Evolutionary conservation across 257 asterid genomes (phyloP).

Genomic region (Cinchona pubescens): DNA sequence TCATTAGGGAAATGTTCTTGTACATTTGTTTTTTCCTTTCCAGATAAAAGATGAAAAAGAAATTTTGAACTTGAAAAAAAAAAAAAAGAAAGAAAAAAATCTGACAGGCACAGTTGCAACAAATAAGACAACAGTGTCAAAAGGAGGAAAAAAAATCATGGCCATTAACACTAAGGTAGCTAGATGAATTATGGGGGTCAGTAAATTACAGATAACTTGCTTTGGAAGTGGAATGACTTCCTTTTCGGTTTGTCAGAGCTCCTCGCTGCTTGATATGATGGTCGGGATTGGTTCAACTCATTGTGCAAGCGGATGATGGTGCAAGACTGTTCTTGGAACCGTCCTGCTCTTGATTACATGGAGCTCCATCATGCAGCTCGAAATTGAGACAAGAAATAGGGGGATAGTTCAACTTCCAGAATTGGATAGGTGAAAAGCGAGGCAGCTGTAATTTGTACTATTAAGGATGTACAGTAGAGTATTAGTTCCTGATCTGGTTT

Average conservation of each 20-base stretch:
- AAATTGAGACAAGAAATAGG: conserved; percentile 34
- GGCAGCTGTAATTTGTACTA: too few species aligned
- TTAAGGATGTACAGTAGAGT: conserved; percentile 14
- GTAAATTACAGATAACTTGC: not conserved
- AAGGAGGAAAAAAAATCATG: not conserved
- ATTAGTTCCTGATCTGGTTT: not conserved
- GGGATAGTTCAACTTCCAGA: not conserved
- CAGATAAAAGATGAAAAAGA: not conserved
- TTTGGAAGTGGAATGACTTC: not conserved
- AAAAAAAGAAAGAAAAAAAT: not conserved
- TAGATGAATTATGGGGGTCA: not conserved
- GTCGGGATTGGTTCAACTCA: conserved; percentile 79
- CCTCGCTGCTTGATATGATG: conserved; percentile 73
- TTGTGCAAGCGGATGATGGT: conserved; percentile 88
- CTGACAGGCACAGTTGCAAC: too few species aligned
- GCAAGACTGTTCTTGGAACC: conserved; percentile 99
- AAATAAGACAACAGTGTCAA: too few species aligned
- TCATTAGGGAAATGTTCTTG: not conserved
- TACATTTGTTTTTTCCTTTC: not conserved
- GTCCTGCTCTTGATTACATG: conserved; percentile 97
- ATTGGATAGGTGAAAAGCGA: not conserved
- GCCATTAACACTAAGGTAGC: not conserved
- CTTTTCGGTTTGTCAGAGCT: conserved; percentile 51
- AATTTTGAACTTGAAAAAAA: not conserved
- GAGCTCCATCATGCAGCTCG: conserved; percentile 95